Base-by-base conservation (phyloP, 1,139 yeast species). In the Blastobotrys buckinghamii region DNA sequence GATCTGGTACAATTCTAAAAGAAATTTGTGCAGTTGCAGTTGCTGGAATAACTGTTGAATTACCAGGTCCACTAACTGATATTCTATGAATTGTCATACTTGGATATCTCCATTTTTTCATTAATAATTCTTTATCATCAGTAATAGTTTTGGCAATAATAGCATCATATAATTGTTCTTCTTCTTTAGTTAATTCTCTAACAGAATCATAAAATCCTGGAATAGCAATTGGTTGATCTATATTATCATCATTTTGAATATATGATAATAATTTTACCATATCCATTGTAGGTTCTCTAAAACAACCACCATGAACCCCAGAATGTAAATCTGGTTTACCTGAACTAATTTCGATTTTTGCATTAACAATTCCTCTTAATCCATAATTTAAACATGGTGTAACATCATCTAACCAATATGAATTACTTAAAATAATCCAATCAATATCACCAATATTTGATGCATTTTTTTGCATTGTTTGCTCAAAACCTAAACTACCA, bases 321-420 rank as follows among this genome's bases (percentile, higher is more conserved):
- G 97, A 88, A 61, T 92, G 98, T 53, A 95, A 73, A 67, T 92
- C 97, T 1, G 95, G 95, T 53, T 75, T 76, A 51, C 79, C 88
- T 45, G 90, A 81, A 48, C 73, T 71, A 15, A 92, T 74, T 36
- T 78, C 79, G 2, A 92, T 77, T n/a, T 81, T 73, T 1, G 89
- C 84, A 64, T 88, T 85, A 34, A 92, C 75, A 6, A 90, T 92
- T 40, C 98, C 98, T 62, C 98, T 77, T 50, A 92, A 73, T 0
- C 98, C 98, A 65, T 90, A 92, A 61, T 92, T 92, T 55, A 92
- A 72, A 65, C 97, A 92, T 0, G 98, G 98, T 8, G 82, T 82
- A 8, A 74, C 72, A 57, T 88, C 95, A 61, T 90, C 96, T 20
- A 92, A 74, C 98, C 98, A 92, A 62, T 89, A 88, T 2, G 96